Conservation (phyloP, 345 rosid species). For the Salix udensis region DNA sequence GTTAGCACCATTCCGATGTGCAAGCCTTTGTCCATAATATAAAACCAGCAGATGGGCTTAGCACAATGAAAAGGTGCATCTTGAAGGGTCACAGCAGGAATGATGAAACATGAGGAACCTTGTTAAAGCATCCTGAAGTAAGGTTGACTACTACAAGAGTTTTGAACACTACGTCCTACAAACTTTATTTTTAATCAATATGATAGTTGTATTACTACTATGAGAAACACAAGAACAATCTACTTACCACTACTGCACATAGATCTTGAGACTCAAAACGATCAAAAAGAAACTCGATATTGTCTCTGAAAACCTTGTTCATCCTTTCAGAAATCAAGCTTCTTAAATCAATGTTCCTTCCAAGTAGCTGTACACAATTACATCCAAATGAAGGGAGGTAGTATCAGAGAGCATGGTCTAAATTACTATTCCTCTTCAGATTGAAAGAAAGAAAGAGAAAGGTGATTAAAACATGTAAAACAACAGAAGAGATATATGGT, state of each 20-base stretch:
- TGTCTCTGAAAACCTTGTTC: conserved; percentile 94
- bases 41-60: background rate
- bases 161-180: background rate
- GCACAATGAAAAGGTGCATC: background rate
- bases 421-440: background rate
- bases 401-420: background rate
- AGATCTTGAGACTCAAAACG: conserved; percentile 96
- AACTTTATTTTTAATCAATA: background rate
- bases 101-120: background rate
- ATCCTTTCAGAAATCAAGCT: conserved; percentile 80
- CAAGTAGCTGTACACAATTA: conserved; percentile 62
- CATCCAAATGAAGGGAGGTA: background rate
- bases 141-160: background rate
- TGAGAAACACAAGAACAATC: conserved; percentile 9
- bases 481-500: background rate
- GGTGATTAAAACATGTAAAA: background rate
- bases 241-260: conserved; percentile 82
- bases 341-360: conserved; percentile 88
- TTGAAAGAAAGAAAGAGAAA: background rate
- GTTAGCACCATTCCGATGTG: background rate
- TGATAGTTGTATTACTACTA: background rate
- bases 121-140: background rate
- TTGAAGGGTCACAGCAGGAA: background rate
- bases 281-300: conserved; percentile 90
- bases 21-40: background rate